phyloP scores from a whole-genome alignment of 768 basidiomycete species.

The Kwoniella dejecticola region DNA sequence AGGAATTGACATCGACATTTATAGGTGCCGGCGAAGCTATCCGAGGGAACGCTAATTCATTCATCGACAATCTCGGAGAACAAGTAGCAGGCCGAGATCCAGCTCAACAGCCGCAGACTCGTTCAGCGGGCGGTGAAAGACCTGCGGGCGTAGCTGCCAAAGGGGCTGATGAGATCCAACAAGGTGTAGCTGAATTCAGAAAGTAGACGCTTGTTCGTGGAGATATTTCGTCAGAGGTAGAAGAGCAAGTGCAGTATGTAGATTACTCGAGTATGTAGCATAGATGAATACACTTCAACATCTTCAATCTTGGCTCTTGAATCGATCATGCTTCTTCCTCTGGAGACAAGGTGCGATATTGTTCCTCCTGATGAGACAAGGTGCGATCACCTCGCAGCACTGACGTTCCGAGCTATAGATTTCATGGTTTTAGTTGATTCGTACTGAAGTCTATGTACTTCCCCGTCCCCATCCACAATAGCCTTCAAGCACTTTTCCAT shows the following conservation, averaged over 20 bases:
- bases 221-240: too few species aligned
- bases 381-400: neutral
- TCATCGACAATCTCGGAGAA: slow-evolving; percentile 39
- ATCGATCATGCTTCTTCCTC: too few species aligned
- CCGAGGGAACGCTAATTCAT: slow-evolving; percentile 41
- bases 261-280: neutral
- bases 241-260: neutral
- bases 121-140: slow-evolving; percentile 21
- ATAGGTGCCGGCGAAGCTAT: slow-evolving; percentile 42
- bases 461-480: slow-evolving; percentile 4
- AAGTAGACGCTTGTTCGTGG: slow-evolving; percentile 13
- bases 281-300: neutral
- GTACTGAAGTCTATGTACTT: slow-evolving; percentile 22
- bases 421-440: slow-evolving; percentile 15
- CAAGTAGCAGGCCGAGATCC: slow-evolving; percentile 20
- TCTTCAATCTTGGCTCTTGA: too few species aligned
- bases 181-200: slow-evolving; percentile 27
- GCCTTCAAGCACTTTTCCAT: slow-evolving; percentile 4
- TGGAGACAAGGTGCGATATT: too few species aligned
- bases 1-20: neutral
- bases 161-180: slow-evolving; percentile 35
- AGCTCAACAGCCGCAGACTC: slow-evolving; percentile 6
- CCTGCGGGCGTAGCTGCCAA: slow-evolving; percentile 33
- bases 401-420: slow-evolving; percentile 5
- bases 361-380: too few species aligned